Conservation (phyloP, 1,284 basidiomycete genomes). For the Boletus smithii region DNA sequence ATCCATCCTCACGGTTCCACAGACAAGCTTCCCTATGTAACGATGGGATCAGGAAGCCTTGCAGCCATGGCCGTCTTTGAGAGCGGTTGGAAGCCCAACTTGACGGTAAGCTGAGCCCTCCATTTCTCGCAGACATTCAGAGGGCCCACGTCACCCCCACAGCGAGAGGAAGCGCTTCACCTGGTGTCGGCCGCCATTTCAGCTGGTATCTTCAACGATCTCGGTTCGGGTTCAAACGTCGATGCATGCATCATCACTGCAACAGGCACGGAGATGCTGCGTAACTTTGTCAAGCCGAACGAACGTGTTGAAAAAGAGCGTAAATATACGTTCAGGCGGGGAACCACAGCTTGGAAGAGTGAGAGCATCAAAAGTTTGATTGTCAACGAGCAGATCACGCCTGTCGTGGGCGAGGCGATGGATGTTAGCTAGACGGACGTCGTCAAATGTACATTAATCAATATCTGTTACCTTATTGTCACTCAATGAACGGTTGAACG, state of each 20-base stretch:
- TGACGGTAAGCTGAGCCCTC: conserved; percentile 56
- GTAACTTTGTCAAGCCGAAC: conserved; percentile 93
- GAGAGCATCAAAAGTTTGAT: conserved; percentile 74
- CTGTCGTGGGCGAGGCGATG: conserved; percentile 63
- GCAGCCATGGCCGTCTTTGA: conserved; percentile 99
- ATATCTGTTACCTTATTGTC: no score
- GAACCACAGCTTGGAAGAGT: conserved; percentile 85
- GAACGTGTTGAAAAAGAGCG: conserved; percentile 82
- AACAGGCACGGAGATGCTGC: conserved; percentile 78
- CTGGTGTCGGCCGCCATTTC: conserved; percentile 88
- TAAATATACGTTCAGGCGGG: conserved; percentile 70
- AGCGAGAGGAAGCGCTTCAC: conserved; percentile 81
- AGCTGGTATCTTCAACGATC: conserved; percentile 98
- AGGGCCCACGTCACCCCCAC: conserved; percentile 18
- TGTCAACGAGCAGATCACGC: conserved; percentile 65
- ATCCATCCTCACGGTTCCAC: conserved; percentile 97
- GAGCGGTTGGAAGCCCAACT: conserved; percentile 77
- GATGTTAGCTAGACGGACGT: conserved; percentile 53
- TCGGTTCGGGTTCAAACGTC: conserved; percentile 96
- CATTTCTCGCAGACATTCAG: background rate
- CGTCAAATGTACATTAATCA: conserved; percentile 6
- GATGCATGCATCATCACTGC: conserved; percentile 95
- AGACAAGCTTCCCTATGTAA: conserved; percentile 98
- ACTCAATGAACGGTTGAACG: no score
- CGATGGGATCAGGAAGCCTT: conserved; percentile 95